A percentile compares a stretch with the other conserved stretches of the same genome.
Conservation (phyloP, 2,329 filamentous ascomycete species). For the Byssochlamys sp. region DNA sequence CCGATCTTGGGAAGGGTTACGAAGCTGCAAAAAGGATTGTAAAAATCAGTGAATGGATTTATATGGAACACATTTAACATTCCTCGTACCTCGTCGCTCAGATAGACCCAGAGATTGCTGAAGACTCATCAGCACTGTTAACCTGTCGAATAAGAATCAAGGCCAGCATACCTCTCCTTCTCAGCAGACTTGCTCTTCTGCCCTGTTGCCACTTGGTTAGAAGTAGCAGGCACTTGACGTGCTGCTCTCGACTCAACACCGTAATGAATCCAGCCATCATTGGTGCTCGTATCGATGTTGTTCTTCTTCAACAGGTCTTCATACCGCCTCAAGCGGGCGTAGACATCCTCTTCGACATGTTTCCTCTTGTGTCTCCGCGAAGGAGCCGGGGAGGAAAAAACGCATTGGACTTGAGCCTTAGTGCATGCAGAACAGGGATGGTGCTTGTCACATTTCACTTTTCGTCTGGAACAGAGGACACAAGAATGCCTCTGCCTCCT, state of each 20-base stretch:
- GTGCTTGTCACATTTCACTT: conserved; percentile 2
- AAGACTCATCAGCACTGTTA: background rate
- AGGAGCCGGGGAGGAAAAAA: conserved; percentile 28
- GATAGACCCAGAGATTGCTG: conserved; percentile 1
- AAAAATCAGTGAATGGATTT: background rate
- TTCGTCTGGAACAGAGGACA: conserved; percentile 2
- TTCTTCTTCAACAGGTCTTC: conserved; percentile 10
- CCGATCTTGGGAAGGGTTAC: conserved; percentile 1
- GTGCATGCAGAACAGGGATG: background rate
- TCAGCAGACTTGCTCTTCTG: background rate
- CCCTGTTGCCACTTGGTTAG: background rate
- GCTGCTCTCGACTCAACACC: background rate
- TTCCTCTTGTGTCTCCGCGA: background rate
- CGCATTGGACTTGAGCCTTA: background rate
- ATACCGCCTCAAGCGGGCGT: conserved; percentile 2
- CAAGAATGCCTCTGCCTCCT: background rate
- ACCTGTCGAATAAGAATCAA: background rate
- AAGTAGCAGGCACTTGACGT: background rate
- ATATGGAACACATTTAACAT: background rate
- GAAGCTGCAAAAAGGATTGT: background rate
- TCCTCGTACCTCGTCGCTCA: conserved; percentile 2
- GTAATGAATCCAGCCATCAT: conserved; percentile 7
- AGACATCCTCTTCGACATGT: background rate
- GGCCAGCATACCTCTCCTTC: background rate
- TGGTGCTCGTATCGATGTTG: conserved; percentile 16